Evolutionary conservation across 2,329 filamentous ascomycete genomes (phyloP), one percentile per base, ranked within the genome.

Genomic region (Falciphora oryzae): DNA sequence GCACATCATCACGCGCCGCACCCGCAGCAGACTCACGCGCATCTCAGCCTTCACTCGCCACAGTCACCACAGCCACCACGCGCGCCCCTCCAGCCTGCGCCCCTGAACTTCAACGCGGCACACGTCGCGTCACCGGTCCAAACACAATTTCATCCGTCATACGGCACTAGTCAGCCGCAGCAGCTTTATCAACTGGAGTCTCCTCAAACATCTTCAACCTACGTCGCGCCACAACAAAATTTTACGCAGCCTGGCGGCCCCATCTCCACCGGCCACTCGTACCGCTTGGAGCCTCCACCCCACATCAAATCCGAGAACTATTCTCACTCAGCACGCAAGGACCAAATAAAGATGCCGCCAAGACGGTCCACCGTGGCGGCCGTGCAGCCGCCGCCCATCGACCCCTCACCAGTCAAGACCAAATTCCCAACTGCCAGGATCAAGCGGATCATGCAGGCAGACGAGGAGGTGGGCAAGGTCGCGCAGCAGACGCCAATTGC

Each of bases 401-500:
- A 78, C 75, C 85, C 76, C 78, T 97, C 78, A 76, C 83, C 92
- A 58, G 92, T 99, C 71, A 91, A 87, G 77, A 98, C 94, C 44
- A 97, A 97, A 73, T 99, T 99, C 73, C 95, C 95, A 1, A 96
- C 96, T 38, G 95, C 95, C 18, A 86, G 95, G 67, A 99, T 99
- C 81, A 99, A 99, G 83, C 88, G 95, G 63, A 98, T 99, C 72
- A 98, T 99, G 95, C 95, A 99, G 78, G 94, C 94, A 14, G 95
- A 99, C 73, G 95, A 99, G 74, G 95, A 99, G 75, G 93, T 99
- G 0, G 95, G 95, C 67, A 99, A 99, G 79, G 95, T 99, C 13
- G 93, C 95, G 4, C 95, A 99, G 77, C 95, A 98, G 67, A 97
- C 95, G 0, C 94, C 94, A 22, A 96, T 97, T 65, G 95, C 94